Percentiles rank a stretch among this genome's conserved stretches.
These are phyloP conservation scores for Tetrahymena malaccensis DNA, from an alignment of 73 alveolate genomes.

Conservation along the genomic window DNA sequence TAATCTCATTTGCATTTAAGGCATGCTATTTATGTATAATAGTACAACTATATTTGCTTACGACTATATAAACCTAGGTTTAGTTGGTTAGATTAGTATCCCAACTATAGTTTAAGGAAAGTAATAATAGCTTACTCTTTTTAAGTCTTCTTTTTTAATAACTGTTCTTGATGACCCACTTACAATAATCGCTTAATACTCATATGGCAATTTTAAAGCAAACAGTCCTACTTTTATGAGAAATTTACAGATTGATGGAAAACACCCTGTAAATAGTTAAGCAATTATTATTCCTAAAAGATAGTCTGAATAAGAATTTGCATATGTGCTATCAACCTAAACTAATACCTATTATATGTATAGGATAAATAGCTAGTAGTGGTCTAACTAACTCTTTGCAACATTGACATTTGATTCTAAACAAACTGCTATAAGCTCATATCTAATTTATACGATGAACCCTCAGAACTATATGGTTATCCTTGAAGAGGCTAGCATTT, in stretches of 20 bases:
- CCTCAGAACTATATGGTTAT: no score
- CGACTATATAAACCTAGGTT: neutral
- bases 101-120: neutral
- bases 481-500: neutral
- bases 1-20: neutral
- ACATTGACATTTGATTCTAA: neutral
- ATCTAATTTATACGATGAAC: neutral
- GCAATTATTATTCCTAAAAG: neutral
- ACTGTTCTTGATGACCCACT: neutral
- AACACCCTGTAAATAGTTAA: neutral
- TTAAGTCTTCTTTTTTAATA: neutral
- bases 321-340: neutral
- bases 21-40: neutral
- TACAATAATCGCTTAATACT: neutral
- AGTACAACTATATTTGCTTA: neutral
- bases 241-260: neutral
- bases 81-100: neutral
- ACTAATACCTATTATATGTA: neutral
- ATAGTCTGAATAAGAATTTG: neutral
- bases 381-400: neutral
- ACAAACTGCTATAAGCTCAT: neutral
- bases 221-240: neutral
- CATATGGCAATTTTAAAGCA: neutral
- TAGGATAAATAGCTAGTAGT: neutral
- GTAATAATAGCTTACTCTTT: neutral